Evolutionary conservation across 225 moss, liverwort and hornwort species (phyloP).

Genomic region (Climacium dendroides): DNA sequence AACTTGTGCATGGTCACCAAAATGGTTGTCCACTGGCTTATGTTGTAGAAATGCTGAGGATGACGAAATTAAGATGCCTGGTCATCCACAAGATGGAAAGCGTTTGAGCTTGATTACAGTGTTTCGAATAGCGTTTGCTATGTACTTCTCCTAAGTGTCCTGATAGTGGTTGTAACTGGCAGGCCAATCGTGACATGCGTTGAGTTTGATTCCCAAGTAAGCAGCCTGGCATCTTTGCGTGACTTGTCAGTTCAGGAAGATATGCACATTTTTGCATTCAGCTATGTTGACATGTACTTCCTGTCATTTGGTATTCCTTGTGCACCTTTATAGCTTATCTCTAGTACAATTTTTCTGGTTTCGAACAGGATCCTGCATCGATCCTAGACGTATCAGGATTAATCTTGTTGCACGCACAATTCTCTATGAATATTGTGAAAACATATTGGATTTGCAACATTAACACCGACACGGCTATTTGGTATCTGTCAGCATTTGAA

Average conservation of each 20-base stretch:
- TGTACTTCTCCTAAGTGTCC: not conserved
- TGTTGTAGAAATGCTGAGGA: not conserved
- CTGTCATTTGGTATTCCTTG: conserved; percentile 5
- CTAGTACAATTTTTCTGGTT: not conserved
- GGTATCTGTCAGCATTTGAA: not conserved
- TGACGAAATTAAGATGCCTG: not conserved
- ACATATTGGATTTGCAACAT: not conserved
- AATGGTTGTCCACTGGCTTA: not conserved
- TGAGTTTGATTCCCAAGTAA: conserved; percentile 54
- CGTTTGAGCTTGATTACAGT: not conserved
- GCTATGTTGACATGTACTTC: conserved; percentile 1
- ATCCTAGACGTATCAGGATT: not conserved
- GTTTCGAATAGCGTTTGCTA: not conserved
- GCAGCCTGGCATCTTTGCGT: conserved; percentile 20
- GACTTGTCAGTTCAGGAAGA: conserved; percentile 6
- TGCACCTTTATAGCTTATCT: not conserved
- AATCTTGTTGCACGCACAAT: not conserved
- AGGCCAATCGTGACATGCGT: conserved; percentile 46
- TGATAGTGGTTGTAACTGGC: conserved; percentile 2
- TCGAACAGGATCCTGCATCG: not conserved
- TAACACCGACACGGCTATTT: not conserved
- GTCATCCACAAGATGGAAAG: not conserved
- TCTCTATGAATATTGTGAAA: not conserved
- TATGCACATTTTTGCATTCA: conserved; percentile 8
- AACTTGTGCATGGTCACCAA: not conserved